These are phyloP conservation scores for Torulaspora franciscae DNA, from an alignment of 805 yeast species.

Conservation along the genomic window DNA sequence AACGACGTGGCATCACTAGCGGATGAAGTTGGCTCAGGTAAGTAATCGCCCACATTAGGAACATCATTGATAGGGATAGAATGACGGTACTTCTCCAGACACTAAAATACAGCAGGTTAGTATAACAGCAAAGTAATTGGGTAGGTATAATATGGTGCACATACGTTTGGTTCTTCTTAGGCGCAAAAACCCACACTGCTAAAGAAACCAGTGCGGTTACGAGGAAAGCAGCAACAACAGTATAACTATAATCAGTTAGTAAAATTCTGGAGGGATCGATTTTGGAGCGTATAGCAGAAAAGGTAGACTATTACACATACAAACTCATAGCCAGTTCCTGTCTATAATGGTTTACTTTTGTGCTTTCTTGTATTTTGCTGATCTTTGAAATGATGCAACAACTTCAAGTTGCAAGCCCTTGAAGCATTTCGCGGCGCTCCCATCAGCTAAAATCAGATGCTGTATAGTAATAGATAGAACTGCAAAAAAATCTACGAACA, in stretches of 20 bases:
- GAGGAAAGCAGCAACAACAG: slow-evolving; percentile 61
- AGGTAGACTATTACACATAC: slow-evolving; percentile 10
- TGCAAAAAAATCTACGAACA: background rate
- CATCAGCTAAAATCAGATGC: background rate
- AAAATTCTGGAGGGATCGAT: background rate
- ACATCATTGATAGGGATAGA: slow-evolving; percentile 70
- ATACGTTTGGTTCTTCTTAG: slow-evolving; percentile 70
- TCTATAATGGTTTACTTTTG: background rate
- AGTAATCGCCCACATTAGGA: slow-evolving; percentile 89
- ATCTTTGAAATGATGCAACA: slow-evolving; percentile 7
- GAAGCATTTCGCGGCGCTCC: background rate
- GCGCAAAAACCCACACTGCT: slow-evolving; percentile 81
- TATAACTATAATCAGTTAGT: slow-evolving; percentile 45
- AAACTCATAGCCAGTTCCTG: slow-evolving; percentile 13
- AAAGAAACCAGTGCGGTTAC: slow-evolving; percentile 54
- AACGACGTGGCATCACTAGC: slow-evolving; percentile 81
- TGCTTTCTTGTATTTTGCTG: background rate
- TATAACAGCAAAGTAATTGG: background rate
- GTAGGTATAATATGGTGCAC: slow-evolving; percentile 23
- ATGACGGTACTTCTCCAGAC: slow-evolving; percentile 71
- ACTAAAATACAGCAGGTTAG: slow-evolving; percentile 26
- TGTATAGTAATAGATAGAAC: background rate
- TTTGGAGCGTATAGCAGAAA: background rate
- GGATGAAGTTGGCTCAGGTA: slow-evolving; percentile 85
- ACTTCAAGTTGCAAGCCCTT: slow-evolving; percentile 5